A percentile compares a stretch with the other conserved stretches of the same genome.
phyloP scores from a whole-genome alignment of 2,329 filamentous ascomycete genomes.

The Tolypocladium capitatum region DNA sequence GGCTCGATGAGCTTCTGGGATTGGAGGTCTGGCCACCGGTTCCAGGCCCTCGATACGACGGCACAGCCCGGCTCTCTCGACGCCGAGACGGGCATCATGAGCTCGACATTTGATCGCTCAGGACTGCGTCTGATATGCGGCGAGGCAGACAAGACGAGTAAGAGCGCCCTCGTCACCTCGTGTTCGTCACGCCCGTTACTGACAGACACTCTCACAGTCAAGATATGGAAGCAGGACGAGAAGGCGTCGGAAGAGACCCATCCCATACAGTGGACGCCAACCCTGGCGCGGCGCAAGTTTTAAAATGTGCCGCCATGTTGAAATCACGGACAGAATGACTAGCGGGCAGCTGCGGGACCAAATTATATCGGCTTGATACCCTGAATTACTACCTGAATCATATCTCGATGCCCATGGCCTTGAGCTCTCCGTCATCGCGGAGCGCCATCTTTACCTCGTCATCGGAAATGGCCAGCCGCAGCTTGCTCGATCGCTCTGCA shows the following conservation, averaged over 20 bases:
- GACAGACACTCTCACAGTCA: conserved; percentile 40
- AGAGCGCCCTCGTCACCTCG: conserved; percentile 19
- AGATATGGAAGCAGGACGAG: conserved; percentile 93
- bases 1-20: conserved; percentile 97
- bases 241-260: conserved; percentile 82
- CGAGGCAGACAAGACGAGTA: conserved; percentile 89
- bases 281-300: conserved; percentile 62
- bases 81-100: conserved; percentile 90
- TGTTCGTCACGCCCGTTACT: conserved; percentile 2
- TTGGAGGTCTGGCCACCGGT: conserved; percentile 91
- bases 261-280: conserved; percentile 85
- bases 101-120: conserved; percentile 80
- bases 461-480: conserved; percentile 74
- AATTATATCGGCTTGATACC: conserved; percentile 2
- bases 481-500: conserved; percentile 75
- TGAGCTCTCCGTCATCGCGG: conserved; percentile 76
- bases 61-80: conserved; percentile 91
- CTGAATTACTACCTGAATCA: conserved; percentile 13
- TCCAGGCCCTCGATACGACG: conserved; percentile 79
- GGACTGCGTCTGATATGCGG: conserved; percentile 84
- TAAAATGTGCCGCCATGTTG: conserved; percentile 19
- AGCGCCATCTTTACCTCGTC: conserved; percentile 85
- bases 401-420: conserved; percentile 54
- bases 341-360: background rate
- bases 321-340: background rate